These are phyloP conservation scores for Pleurotus platypus DNA, from an alignment of 768 basidiomycete species.

Conservation along the genomic window DNA sequence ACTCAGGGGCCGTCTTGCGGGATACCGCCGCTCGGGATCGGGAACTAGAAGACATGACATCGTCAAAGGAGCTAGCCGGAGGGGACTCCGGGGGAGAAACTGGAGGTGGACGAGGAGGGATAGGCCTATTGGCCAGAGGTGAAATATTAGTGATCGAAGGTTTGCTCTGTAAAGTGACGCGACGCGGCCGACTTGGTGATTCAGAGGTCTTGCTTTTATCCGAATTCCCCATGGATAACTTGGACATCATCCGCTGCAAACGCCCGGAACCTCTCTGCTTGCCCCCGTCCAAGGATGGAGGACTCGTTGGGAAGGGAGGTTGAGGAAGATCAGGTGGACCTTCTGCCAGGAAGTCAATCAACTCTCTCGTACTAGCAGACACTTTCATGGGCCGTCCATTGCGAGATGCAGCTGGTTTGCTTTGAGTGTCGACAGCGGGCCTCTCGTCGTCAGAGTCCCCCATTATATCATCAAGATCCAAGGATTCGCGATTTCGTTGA, in stretches of 20 bases:
- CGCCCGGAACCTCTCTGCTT: conserved; percentile 56
- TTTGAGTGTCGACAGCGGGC: conserved; percentile 16
- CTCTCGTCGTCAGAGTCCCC: conserved; percentile 64
- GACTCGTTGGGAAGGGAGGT: conserved; percentile 35
- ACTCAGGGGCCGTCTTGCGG: conserved; percentile 24
- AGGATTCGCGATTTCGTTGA: conserved; percentile 58
- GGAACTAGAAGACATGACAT: conserved; percentile 20
- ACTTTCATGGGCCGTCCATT: conserved; percentile 22
- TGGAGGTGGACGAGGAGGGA: conserved; percentile 50
- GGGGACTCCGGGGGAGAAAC: conserved; percentile 47
- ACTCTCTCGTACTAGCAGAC: conserved; percentile 45
- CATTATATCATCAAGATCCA: conserved; percentile 77
- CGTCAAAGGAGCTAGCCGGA: conserved; percentile 35
- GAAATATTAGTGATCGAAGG: conserved; percentile 19
- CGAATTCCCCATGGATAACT: conserved; percentile 50
- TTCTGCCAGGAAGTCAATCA: conserved; percentile 54
- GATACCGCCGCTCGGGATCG: conserved; percentile 23
- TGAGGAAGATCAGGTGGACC: conserved; percentile 43
- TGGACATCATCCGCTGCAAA: conserved; percentile 81
- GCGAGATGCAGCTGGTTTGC: conserved; percentile 18
- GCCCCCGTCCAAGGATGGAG: conserved; percentile 51
- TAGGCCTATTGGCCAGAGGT: conserved; percentile 52
- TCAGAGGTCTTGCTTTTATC: conserved; percentile 25
- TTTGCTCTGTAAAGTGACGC: background rate
- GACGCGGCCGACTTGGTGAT: background rate